phyloP scores from a whole-genome alignment of 176 grass and related monocot species.

The Triticum urartu region DNA sequence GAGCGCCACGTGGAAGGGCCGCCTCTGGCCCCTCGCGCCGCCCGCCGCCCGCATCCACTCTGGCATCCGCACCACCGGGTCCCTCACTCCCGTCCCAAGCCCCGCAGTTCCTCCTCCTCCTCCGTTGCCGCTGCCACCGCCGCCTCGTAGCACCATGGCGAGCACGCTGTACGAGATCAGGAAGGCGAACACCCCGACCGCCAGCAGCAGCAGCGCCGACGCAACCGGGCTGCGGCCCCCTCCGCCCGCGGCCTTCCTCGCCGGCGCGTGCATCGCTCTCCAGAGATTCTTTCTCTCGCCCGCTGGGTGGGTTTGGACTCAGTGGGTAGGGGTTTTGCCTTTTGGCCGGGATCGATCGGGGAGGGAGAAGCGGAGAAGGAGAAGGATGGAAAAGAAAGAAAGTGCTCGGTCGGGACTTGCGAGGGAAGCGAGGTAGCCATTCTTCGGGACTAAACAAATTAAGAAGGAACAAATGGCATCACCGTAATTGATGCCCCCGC shows the following conservation, averaged over 20 bases:
- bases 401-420: neutral
- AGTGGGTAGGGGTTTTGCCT: neutral
- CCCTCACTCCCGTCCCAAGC: neutral
- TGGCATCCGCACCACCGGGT: conserved; percentile 54
- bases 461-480: neutral
- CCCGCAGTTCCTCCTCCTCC: neutral
- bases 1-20: conserved; percentile 80
- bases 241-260: conserved; percentile 24
- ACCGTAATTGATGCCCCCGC: neutral
- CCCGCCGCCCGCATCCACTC: conserved; percentile 26
- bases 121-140: neutral
- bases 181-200: conserved; percentile 53
- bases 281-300: neutral
- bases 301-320: neutral
- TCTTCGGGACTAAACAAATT: neutral
- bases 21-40: neutral
- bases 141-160: conserved; percentile 32
- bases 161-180: conserved; percentile 63
- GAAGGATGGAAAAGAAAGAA: neutral
- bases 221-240: neutral
- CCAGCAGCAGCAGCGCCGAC: conserved; percentile 33
- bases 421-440: conserved; percentile 19
- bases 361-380: neutral
- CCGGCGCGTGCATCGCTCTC: conserved; percentile 39
- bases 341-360: conserved; percentile 14